phyloP scores from a whole-genome alignment of 306 rosid genomes.

The barrel medic (Medicago truncatula) region MtrunA17r5.0-ANR NC_053042.1:55592001-55592500 shows the following conservation, averaged over 20 bases:
- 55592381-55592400: neutral
- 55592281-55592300: slow-evolving; percentile 9
- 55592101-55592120: slow-evolving; percentile 4
- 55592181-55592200: slow-evolving; percentile 1
- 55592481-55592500: slow-evolving; percentile 33
- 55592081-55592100: slow-evolving; percentile 29
- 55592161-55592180: slow-evolving; percentile 17
- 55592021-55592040: neutral
- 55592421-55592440: slow-evolving; percentile 27
- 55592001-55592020: slow-evolving; percentile 3
- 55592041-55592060: neutral
- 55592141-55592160: neutral
- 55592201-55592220: slow-evolving; percentile 28
- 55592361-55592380: neutral
- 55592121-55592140: too few relatives aligned
- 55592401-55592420: slow-evolving; percentile 18
- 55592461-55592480: neutral
- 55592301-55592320: neutral
- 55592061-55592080: slow-evolving; percentile 7
- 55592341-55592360: slow-evolving; percentile 10
- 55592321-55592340: slow-evolving; percentile 24
- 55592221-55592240: slow-evolving; percentile 15
- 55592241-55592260: slow-evolving; percentile 1
- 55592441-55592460: slow-evolving; percentile 38
- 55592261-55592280: slow-evolving; percentile 23